Conservation (phyloP, 345 rosid species). For the Lepidium africanum region DNA sequence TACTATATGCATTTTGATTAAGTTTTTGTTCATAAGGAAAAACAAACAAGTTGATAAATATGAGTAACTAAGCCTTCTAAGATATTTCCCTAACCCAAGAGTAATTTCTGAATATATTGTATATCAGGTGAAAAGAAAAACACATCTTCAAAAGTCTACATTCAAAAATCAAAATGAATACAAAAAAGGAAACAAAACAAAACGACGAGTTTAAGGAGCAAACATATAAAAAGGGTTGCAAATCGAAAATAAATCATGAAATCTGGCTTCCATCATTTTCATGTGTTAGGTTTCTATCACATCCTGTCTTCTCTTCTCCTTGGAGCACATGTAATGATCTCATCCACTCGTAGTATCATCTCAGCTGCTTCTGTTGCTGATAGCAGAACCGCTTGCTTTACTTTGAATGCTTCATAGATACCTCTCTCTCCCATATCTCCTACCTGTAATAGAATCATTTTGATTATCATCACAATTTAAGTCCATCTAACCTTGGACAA, state of each 20-base stretch:
- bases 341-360: constrained; percentile 80
- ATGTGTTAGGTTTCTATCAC: constrained; percentile 27
- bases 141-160: neutral
- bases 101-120: neutral
- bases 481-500: neutral
- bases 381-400: constrained; percentile 85
- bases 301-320: constrained; percentile 73
- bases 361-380: constrained; percentile 98
- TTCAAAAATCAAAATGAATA: neutral
- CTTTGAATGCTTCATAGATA: constrained; percentile 87
- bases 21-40: too few relatives aligned
- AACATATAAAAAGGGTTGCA: constrained; percentile 2
- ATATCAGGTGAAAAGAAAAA: neutral
- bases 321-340: constrained; percentile 78
- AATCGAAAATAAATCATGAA: neutral
- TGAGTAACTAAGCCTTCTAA: neutral
- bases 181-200: neutral
- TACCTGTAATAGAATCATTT: constrained; percentile 36
- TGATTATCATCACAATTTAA: neutral
- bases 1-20: too few relatives aligned
- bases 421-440: constrained; percentile 88
- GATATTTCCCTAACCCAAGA: neutral
- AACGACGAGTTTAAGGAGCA: neutral
- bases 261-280: neutral
- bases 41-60: too few relatives aligned